These are phyloP conservation scores for Cercophora scortea DNA, from an alignment of 495 filamentous ascomycete genomes.

Conservation along the genomic window DNA sequence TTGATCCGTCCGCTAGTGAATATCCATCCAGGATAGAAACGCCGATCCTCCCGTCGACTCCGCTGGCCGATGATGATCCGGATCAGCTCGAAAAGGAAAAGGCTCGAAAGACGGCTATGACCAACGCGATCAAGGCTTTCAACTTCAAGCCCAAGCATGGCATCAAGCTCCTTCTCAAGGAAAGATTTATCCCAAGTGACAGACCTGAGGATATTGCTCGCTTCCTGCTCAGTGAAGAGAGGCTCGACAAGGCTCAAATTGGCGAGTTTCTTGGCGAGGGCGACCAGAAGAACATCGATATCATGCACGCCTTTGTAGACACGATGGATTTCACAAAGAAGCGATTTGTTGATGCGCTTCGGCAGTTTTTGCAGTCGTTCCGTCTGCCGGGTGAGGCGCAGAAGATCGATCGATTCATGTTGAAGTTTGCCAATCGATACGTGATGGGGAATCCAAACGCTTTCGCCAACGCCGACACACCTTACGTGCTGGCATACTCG, in stretches of 20 bases:
- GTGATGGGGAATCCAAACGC: slow-evolving; percentile 91
- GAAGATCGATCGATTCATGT: slow-evolving; percentile 99
- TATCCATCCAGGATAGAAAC: slow-evolving; percentile 49
- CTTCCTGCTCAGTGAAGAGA: slow-evolving; percentile 68
- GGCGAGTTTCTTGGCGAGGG: slow-evolving; percentile 95
- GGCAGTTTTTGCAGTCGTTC: slow-evolving; percentile 90
- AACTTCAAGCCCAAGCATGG: slow-evolving; percentile 98
- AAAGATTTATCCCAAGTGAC: slow-evolving; percentile 77
- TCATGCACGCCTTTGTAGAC: slow-evolving; percentile 98
- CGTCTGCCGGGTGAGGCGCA: slow-evolving; percentile 93
- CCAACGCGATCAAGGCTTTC: slow-evolving; percentile 83
- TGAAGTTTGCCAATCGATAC: slow-evolving; percentile 97
- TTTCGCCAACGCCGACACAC: slow-evolving; percentile 96
- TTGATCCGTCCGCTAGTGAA: slow-evolving; percentile 56
- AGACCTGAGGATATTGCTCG: slow-evolving; percentile 73
- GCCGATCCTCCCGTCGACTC: slow-evolving; percentile 61
- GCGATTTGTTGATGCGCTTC: slow-evolving; percentile 86
- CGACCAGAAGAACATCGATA: slow-evolving; percentile 83
- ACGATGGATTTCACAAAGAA: slow-evolving; percentile 89
- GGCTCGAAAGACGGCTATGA: slow-evolving; percentile 83
- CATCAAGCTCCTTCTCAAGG: slow-evolving; percentile 70
- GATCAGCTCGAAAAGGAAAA: slow-evolving; percentile 88
- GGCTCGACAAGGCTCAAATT: slow-evolving; percentile 81
- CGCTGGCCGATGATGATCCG: slow-evolving; percentile 79
- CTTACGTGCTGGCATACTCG: slow-evolving; percentile 91